These are phyloP conservation scores for Vaccinium vitisidaea DNA, from an alignment of 148 eudicot species.

Conservation along the genomic window DNA sequence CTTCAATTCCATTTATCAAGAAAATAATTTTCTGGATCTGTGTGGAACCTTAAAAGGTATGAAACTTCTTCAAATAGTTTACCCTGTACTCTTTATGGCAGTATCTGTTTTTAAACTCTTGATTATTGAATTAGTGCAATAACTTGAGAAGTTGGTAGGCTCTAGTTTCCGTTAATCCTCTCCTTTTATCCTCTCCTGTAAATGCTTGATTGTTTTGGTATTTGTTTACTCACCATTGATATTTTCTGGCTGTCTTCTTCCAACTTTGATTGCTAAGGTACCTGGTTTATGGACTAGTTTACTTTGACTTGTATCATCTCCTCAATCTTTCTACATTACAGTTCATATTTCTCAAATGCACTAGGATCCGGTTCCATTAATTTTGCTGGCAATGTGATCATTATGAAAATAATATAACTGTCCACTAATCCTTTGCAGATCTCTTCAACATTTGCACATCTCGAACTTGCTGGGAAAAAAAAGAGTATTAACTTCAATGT, in stretches of 20 bases:
- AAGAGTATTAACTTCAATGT: not conserved
- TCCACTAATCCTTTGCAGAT: not conserved
- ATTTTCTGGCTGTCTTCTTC: not conserved
- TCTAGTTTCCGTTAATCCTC: constrained; percentile 8
- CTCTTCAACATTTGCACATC: not conserved
- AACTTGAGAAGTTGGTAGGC: not conserved
- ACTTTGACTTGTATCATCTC: not conserved
- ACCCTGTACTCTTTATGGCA: not conserved
- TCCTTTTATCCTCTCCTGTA: not conserved
- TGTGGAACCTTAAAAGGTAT: not conserved
- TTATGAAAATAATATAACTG: not conserved
- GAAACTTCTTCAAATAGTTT: not conserved
- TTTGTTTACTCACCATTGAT: no score
- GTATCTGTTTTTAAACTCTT: not conserved
- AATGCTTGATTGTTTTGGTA: not conserved
- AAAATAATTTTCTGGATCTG: not conserved
- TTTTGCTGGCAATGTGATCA: not conserved
- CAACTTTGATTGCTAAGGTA: not conserved
- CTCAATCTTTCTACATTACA: not conserved
- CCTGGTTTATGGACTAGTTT: not conserved
- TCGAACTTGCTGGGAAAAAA: not conserved
- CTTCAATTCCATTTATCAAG: not conserved
- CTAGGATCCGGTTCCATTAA: not conserved
- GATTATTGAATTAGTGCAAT: not conserved
- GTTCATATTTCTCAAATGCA: not conserved